These are phyloP conservation scores for Cryomyces minteri DNA, from an alignment of 495 filamentous ascomycete species.

Conservation along the genomic window DNA sequence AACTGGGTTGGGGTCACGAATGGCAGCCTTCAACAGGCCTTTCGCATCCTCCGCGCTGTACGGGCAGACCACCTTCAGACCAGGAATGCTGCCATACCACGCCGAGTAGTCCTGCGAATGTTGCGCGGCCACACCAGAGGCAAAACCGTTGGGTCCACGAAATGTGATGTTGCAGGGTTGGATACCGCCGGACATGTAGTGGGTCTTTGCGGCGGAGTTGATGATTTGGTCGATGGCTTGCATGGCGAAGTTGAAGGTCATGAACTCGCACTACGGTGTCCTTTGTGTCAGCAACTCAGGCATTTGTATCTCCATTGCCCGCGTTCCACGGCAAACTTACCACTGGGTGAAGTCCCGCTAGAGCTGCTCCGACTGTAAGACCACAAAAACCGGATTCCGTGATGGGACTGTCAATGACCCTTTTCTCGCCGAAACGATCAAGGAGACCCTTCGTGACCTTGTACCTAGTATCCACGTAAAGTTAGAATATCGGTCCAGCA, in stretches of 20 bases:
- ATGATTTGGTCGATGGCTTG: slow-evolving; percentile 99
- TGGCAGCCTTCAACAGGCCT: slow-evolving; percentile 91
- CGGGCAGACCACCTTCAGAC: slow-evolving; percentile 87
- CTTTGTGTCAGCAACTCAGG: background rate
- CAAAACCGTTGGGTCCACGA: slow-evolving; percentile 96
- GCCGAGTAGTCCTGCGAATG: slow-evolving; percentile 97
- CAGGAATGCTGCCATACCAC: slow-evolving; percentile 97
- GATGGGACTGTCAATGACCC: slow-evolving; percentile 96
- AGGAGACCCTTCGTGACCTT: slow-evolving; percentile 96
- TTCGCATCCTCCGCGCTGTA: slow-evolving; percentile 98
- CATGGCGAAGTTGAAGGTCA: slow-evolving; percentile 99
- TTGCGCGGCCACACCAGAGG: slow-evolving; percentile 85
- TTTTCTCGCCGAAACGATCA: slow-evolving; percentile 92
- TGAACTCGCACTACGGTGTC: slow-evolving; percentile 73
- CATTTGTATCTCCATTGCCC: background rate
- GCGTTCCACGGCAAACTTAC: slow-evolving; percentile 32
- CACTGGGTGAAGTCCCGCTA: slow-evolving; percentile 84
- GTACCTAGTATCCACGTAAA: slow-evolving; percentile 35
- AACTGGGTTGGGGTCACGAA: slow-evolving; percentile 94
- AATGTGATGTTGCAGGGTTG: slow-evolving; percentile 99
- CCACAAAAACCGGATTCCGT: slow-evolving; percentile 90
- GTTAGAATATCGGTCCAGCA: slow-evolving; percentile 3
- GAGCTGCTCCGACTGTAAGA: slow-evolving; percentile 81
- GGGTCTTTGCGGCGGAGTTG: slow-evolving; percentile 97
- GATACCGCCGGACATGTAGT: slow-evolving; percentile 99